phyloP scores from a whole-genome alignment of 176 grass and related monocot genomes.

The Rhynchospora breviuscula region DNA sequence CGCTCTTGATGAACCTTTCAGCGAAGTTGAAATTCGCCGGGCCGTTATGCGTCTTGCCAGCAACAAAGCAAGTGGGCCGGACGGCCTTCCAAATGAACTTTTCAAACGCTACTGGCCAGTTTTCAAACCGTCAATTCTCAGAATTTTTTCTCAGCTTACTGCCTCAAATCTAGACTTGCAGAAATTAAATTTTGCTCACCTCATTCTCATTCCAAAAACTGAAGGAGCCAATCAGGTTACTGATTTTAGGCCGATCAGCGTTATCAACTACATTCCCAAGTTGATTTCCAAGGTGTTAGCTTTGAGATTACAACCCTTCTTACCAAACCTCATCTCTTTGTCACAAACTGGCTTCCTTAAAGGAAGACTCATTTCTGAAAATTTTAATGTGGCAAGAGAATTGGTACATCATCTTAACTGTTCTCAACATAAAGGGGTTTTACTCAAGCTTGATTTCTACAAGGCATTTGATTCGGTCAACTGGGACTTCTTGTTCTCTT shows the following conservation, averaged over 20 bases:
- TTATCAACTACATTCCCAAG: background rate
- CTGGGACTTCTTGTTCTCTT: too few species aligned
- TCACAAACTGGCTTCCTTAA: background rate
- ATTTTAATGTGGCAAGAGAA: background rate
- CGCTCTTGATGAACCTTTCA: background rate
- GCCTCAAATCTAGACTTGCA: background rate
- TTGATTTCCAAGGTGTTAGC: background rate
- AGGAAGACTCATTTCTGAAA: background rate
- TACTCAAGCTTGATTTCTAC: too few species aligned
- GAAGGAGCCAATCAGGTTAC: background rate
- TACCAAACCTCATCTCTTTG: background rate
- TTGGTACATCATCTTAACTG: background rate
- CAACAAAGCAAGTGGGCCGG: background rate
- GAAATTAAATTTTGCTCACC: background rate
- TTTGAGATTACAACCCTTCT: background rate
- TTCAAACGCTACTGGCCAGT: background rate
- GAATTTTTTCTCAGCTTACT: background rate
- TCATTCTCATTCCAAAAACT: background rate
- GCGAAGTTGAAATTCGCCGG: background rate
- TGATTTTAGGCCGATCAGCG: background rate
- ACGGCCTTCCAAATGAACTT: background rate
- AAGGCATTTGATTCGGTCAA: too few species aligned
- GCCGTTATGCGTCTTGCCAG: background rate
- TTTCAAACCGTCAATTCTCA: background rate
- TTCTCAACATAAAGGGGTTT: too few species aligned